A percentile compares a stretch with the other conserved stretches of the same genome.
phyloP scores from a whole-genome alignment of 2,329 filamentous ascomycete genomes.

The Hypoxylon sp. region DNA sequence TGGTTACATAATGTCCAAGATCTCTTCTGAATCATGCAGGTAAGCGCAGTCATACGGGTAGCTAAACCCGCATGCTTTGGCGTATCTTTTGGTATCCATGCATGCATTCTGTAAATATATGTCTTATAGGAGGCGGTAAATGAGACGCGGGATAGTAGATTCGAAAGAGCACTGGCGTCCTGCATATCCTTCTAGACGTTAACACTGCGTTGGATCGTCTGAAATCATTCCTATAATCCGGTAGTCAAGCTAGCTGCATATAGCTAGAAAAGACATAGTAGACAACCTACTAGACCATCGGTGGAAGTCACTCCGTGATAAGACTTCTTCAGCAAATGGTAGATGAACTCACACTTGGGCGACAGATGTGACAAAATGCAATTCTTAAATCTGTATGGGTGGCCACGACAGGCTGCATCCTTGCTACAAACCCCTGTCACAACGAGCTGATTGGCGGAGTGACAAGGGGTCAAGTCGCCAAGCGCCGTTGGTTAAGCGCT shows the following conservation, averaged over 20 bases:
- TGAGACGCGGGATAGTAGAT: slow-evolving; percentile 33
- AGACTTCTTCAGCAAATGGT: slow-evolving; percentile 32
- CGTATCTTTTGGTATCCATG: neutral
- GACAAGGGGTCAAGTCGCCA: slow-evolving; percentile 32
- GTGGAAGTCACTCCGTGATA: slow-evolving; percentile 23
- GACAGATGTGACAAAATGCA: slow-evolving; percentile 50
- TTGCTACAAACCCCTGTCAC: slow-evolving; percentile 41
- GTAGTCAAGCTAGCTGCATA: slow-evolving; percentile 15
- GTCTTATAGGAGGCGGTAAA: slow-evolving; percentile 33
- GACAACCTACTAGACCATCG: slow-evolving; percentile 6
- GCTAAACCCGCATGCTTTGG: neutral
- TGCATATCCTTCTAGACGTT: neutral
- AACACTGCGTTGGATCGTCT: neutral
- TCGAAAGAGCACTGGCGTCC: neutral
- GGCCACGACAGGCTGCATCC: slow-evolving; percentile 36
- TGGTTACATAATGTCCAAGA: slow-evolving; percentile 29
- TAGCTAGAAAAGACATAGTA: slow-evolving; percentile 11
- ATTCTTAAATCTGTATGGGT: slow-evolving; percentile 38
- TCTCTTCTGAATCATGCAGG: slow-evolving; percentile 14
- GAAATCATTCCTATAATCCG: neutral
- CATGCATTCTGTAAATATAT: slow-evolving; percentile 17
- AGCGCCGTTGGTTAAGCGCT: slow-evolving; percentile 51
- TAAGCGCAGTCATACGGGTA: slow-evolving; percentile 16
- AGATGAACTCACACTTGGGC: slow-evolving; percentile 33
- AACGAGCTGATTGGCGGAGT: slow-evolving; percentile 40